Evolutionary conservation across 2,329 filamentous ascomycete species (phyloP).

Genomic region (Botrytis pseudocinerea): DNA sequence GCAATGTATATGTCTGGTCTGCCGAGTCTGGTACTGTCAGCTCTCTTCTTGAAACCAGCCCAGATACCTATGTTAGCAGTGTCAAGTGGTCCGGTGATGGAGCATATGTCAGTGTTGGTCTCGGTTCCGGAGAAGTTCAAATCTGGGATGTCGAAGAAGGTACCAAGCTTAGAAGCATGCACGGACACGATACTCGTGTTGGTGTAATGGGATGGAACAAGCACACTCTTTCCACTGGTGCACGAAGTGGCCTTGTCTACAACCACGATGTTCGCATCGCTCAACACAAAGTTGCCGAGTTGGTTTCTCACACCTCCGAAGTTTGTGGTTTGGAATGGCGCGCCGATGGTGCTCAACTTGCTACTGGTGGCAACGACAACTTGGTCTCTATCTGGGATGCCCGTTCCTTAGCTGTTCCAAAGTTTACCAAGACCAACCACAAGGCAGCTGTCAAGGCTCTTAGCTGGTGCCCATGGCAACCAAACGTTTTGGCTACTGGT

Average conservation of each 20-base stretch:
- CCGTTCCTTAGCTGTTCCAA: slow-evolving; percentile 86
- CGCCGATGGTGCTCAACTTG: slow-evolving; percentile 91
- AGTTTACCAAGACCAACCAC: slow-evolving; percentile 99
- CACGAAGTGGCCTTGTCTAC: slow-evolving; percentile 90
- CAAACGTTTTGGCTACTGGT: slow-evolving; percentile 93
- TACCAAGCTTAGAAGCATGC: slow-evolving; percentile 96
- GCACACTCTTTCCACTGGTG: slow-evolving; percentile 92
- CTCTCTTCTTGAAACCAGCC: slow-evolving; percentile 81
- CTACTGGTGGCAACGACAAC: slow-evolving; percentile 98
- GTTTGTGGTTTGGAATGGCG: slow-evolving; percentile 98
- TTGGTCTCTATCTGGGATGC: slow-evolving; percentile 99
- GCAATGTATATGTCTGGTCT: slow-evolving; percentile 98
- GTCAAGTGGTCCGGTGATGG: slow-evolving; percentile 99
- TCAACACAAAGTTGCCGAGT: slow-evolving; percentile 96
- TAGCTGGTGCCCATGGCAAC: slow-evolving; percentile 98
- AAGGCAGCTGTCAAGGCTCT: slow-evolving; percentile 98
- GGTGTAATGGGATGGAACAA: slow-evolving; percentile 99
- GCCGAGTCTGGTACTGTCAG: slow-evolving; percentile 88
- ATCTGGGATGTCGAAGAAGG: slow-evolving; percentile 98
- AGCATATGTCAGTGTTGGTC: slow-evolving; percentile 91
- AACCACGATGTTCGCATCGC: slow-evolving; percentile 98
- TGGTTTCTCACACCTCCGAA: slow-evolving; percentile 95
- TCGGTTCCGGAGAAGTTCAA: slow-evolving; percentile 94
- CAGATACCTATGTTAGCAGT: slow-evolving; percentile 95
- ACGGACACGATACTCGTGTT: slow-evolving; percentile 93